Evolutionary conservation across 768 basidiomycete species (phyloP), one percentile per base, ranked within the genome.

Genomic region (Daedaleopsis sinensis): DNA sequence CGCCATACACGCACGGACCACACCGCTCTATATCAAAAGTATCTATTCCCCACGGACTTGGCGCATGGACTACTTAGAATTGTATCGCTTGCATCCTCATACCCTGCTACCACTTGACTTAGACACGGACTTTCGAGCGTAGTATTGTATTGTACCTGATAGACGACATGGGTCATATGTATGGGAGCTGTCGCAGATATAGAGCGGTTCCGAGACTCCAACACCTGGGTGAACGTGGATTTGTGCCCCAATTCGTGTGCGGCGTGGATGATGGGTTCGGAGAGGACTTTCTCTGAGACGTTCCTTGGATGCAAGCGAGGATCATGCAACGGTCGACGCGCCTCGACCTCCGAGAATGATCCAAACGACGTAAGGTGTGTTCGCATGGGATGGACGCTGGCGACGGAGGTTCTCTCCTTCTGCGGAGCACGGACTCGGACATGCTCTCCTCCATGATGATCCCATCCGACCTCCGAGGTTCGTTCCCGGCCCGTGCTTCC

Each of bases 261-360:
- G 27, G 51, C 15, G 51, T 36, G 35, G 5, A 8, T 3, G n/a
- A 52, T 52, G 51, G 27, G 23, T 52, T 52, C 51, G 32, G 35
- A 27, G 51, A 52, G 37, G 15, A 52, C 32, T 36, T 52, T 36
- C 51, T 52, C 27, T 36, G 37, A 53, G 52, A 59, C 36, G 50
- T 57, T 64, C 52, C 44, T 46, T 56, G 42, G 44, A 49, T 48
- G 42, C 58, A 58, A 27, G 62, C 57, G 62, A 52, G 57, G 62
- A 63, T 63, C 62, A 49, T 58, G 57, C 23, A 55, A 57, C 36
- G 13, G 48, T 49, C 52, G 56, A 55, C 62, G 37, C 53, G 62
- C 62, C 62, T 63, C 62, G 62, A 53, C 62, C 61, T 46, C 57
- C 62, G 62, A 62, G 56, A 50, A 62, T 62, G 61, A 62, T 62